Percentiles rank a stretch among this genome's conserved stretches.
Evolutionary conservation across 1,284 basidiomycete genomes (phyloP).

Genomic region (Puccinia coronata): DNA sequence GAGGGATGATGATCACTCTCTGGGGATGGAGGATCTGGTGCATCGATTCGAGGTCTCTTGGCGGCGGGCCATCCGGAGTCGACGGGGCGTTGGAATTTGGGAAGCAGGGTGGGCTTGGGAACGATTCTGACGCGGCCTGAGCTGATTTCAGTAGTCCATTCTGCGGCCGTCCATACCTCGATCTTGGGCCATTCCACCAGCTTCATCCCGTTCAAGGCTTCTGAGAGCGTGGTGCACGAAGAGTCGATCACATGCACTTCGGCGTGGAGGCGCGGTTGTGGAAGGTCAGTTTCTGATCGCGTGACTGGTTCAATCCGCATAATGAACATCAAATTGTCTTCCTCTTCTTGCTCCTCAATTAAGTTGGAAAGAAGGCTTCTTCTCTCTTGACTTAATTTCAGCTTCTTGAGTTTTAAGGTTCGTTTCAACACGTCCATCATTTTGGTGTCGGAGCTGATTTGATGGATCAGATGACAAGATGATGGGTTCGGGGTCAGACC

Average conservation of each 20-base stretch:
- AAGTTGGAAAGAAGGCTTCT: background rate
- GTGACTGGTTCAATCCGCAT: background rate
- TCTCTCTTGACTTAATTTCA: slow-evolving; percentile 13
- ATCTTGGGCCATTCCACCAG: slow-evolving; percentile 46
- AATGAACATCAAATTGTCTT: background rate
- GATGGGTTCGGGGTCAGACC: no score
- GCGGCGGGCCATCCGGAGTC: slow-evolving; percentile 13
- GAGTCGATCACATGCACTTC: slow-evolving; percentile 26
- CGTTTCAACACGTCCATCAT: slow-evolving; percentile 31
- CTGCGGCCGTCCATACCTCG: slow-evolving; percentile 21
- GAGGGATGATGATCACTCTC: background rate
- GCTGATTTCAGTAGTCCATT: slow-evolving; percentile 19
- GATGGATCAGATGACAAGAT: slow-evolving; percentile 36
- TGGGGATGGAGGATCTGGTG: background rate
- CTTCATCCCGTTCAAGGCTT: slow-evolving; percentile 19
- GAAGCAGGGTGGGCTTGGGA: background rate
- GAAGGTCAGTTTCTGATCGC: background rate
- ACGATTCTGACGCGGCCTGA: slow-evolving; percentile 20
- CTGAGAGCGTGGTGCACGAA: background rate
- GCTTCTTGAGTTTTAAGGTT: slow-evolving; percentile 31
- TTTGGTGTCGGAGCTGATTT: slow-evolving; percentile 21
- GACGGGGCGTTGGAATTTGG: background rate
- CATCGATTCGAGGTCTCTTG: background rate
- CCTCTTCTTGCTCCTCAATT: background rate
- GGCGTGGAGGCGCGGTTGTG: background rate